Conservation (phyloP, 2,329 filamentous ascomycete genomes). For the Botrytis paeoniae region DNA sequence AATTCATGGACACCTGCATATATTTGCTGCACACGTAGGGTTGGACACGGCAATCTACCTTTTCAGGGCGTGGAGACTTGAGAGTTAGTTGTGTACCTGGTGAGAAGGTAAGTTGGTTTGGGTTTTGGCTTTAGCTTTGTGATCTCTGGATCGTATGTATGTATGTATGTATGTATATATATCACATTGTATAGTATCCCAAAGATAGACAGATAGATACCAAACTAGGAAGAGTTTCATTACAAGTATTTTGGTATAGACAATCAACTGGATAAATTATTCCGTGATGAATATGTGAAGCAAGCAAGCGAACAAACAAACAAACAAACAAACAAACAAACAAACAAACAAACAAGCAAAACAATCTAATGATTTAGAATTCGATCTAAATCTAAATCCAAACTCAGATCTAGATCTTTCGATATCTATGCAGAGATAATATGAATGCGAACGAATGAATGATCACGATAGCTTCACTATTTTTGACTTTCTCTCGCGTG, state of each 20-base stretch:
- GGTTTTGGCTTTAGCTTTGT: background rate
- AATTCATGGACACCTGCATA: conserved; percentile 3
- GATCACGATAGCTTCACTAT: background rate
- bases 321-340: background rate
- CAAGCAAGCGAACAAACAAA: no score
- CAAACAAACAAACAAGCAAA: background rate
- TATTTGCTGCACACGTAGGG: background rate
- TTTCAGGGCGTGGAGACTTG: background rate
- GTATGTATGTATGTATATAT: no score
- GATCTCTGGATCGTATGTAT: background rate
- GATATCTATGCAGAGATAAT: background rate
- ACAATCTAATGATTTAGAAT: no score
- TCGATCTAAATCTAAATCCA: background rate
- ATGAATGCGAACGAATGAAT: background rate
- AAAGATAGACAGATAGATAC: background rate
- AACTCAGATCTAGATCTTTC: background rate
- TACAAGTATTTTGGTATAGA: no score
- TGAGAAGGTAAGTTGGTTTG: background rate
- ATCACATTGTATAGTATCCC: no score
- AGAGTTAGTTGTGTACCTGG: background rate
- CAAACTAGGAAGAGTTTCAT: background rate
- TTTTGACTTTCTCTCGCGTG: background rate
- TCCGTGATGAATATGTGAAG: background rate
- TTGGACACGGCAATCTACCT: background rate
- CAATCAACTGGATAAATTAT: background rate